Evolutionary conservation across 2,329 filamentous ascomycete genomes (phyloP).

Genomic region (Cercospora sesami): DNA sequence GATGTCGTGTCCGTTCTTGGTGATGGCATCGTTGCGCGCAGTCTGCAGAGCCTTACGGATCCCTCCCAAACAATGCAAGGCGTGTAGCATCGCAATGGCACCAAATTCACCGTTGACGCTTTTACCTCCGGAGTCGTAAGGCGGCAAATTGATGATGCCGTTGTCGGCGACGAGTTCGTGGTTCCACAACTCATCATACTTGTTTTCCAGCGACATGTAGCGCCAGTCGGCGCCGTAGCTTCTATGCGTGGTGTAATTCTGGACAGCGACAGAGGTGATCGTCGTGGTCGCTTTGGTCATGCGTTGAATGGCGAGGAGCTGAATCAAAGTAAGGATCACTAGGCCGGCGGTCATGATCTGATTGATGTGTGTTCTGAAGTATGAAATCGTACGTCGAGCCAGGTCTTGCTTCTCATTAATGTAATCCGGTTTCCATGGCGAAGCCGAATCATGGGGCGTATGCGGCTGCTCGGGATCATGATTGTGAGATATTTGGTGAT

Average conservation of each 20-base stretch:
- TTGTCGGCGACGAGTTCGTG: constrained; percentile 10
- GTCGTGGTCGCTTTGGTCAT: constrained; percentile 6
- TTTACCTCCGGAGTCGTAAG: constrained; percentile 13
- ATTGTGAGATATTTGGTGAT: background rate
- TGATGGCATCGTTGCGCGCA: constrained; percentile 9
- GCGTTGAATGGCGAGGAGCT: constrained; percentile 8
- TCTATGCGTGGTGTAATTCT: constrained; percentile 4
- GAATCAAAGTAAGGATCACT: constrained; percentile 5
- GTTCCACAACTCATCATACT: constrained; percentile 15
- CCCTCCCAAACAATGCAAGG: constrained; percentile 16
- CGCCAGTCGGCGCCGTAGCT: constrained; percentile 14
- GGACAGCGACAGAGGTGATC: constrained; percentile 1
- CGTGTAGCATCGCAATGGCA: constrained; percentile 17
- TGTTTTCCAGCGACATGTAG: constrained; percentile 18
- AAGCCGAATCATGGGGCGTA: background rate
- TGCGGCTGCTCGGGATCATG: constrained; percentile 7
- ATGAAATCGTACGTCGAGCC: background rate
- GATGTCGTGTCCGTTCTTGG: constrained; percentile 12
- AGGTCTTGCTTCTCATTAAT: constrained; percentile 1
- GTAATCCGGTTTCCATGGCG: constrained; percentile 6
- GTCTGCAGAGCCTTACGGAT: constrained; percentile 15
- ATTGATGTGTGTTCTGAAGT: background rate
- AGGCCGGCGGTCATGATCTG: constrained; percentile 7
- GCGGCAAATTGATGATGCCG: constrained; percentile 14
- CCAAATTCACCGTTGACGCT: constrained; percentile 13